Evolutionary conservation across 495 filamentous ascomycete species (phyloP), one percentile per base, ranked within the genome.

Genomic region (Penicillium canescens): DNA sequence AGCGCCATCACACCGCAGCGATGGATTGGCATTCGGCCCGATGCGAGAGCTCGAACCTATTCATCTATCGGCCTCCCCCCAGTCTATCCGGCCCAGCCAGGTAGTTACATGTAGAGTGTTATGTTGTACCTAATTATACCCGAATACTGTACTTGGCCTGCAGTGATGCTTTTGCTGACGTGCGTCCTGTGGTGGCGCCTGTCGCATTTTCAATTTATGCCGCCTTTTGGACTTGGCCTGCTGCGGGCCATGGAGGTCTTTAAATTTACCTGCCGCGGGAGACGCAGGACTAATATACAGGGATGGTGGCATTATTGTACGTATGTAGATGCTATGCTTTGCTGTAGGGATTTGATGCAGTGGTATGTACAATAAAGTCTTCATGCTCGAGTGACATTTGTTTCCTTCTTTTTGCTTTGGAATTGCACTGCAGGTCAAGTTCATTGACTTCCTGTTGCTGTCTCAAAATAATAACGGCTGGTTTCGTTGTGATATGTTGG

Each of bases 1-100:
- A 54, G 46, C 45, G 24, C 39, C 38, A 59, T 67, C 59, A 65
- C 59, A 65, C 64, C 49, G 48, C 56, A 60, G 43, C 41, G 46
- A 54, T 43, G 40, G 36, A 38, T 62, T 62, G 53, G 33, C 40
- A 67, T 65, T 52, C 42, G 41, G 41, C 40, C 61, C 40, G 55
- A 59, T 34, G 40, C 54, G 37, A 23, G 50, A 61, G 57, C 46
- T 59, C 52, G 45, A 55, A 57, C 48, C 42, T 46, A 53, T 54
- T 35, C 42, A 35, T 8, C 35, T 31, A 7, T 7, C 28, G 28
- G 8, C 9, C 28, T 31, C 28, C 28, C 7, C 28, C 28, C 28
- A 31, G 7, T 0, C 23, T 24, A 24, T 24, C 23, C 28, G 28
- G 28, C 8, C 28, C 8, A 10, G 28, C 28, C 28, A 31, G 28